phyloP scores from a whole-genome alignment of 495 filamentous ascomycete genomes.

The Immersiella caudata region DNA sequence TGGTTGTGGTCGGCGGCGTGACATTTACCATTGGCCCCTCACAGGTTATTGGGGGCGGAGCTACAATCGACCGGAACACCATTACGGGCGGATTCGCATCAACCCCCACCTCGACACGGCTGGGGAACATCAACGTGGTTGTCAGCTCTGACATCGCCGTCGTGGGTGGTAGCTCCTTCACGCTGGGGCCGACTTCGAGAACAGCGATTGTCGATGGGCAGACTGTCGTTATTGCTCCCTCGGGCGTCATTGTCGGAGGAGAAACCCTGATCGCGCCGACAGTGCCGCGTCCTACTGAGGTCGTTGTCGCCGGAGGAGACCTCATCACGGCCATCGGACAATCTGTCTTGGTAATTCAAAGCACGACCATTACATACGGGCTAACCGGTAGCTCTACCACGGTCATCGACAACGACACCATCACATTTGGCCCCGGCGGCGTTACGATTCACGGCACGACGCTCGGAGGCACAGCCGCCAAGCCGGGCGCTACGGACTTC shows the following conservation, averaged over 20 bases:
- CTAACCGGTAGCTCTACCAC: conserved; percentile 29
- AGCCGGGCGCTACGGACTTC: conserved; percentile 40
- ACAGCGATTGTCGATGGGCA: conserved; percentile 39
- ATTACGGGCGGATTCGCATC: conserved; percentile 33
- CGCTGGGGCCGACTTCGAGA: conserved; percentile 33
- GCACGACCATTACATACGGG: conserved; percentile 48
- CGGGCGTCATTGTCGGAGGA: conserved; percentile 42
- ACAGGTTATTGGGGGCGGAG: conserved; percentile 43
- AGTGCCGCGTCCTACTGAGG: conserved; percentile 40
- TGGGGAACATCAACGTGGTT: conserved; percentile 47
- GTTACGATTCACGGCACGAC: conserved; percentile 45
- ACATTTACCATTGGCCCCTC: conserved; percentile 51
- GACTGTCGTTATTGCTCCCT: conserved; percentile 51
- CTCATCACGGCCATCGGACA: conserved; percentile 51
- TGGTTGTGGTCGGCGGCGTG: conserved; percentile 43
- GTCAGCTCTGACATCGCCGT: conserved; percentile 46
- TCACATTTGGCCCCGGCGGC: conserved; percentile 52
- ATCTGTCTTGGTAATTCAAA: conserved; percentile 47
- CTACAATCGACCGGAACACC: conserved; percentile 42
- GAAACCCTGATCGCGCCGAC: conserved; percentile 43
- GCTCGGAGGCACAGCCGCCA: conserved; percentile 41
- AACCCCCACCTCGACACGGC: conserved; percentile 39
- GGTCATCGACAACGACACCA: conserved; percentile 37
- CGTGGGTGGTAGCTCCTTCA: conserved; percentile 51
- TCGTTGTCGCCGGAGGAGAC: conserved; percentile 49